Evolutionary conservation across 2,329 filamentous ascomycete genomes (phyloP).

Genomic region (Ambrosiella beaveri): DNA sequence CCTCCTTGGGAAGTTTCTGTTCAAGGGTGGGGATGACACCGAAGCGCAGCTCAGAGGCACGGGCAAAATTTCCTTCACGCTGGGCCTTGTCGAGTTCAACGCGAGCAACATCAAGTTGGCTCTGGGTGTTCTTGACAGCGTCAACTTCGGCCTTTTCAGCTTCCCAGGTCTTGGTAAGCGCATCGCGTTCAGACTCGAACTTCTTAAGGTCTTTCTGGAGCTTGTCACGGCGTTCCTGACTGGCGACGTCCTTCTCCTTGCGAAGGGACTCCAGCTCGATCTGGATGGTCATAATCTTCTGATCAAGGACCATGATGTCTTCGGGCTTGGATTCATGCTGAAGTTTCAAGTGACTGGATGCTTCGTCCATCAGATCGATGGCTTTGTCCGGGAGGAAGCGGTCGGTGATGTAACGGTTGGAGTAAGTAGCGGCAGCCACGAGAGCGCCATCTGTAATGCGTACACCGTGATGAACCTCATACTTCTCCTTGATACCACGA

Average conservation of each 20-base stretch:
- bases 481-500: slow-evolving; percentile 90
- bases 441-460: slow-evolving; percentile 83
- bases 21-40: slow-evolving; percentile 71
- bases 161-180: slow-evolving; percentile 72
- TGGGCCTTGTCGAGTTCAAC: slow-evolving; percentile 79
- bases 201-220: slow-evolving; percentile 59
- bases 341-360: slow-evolving; percentile 71
- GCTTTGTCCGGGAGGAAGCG: slow-evolving; percentile 93
- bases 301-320: slow-evolving; percentile 77
- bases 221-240: slow-evolving; percentile 72
- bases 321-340: slow-evolving; percentile 97
- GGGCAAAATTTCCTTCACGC: slow-evolving; percentile 71
- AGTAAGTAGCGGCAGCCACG: slow-evolving; percentile 80
- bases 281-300: slow-evolving; percentile 92
- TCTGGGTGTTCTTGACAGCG: slow-evolving; percentile 69
- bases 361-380: slow-evolving; percentile 92
- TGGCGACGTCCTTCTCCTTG: slow-evolving; percentile 84
- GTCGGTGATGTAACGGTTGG: slow-evolving; percentile 92
- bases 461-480: slow-evolving; percentile 93
- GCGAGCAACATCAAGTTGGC: slow-evolving; percentile 70
- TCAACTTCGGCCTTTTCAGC: slow-evolving; percentile 76
- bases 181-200: slow-evolving; percentile 60
- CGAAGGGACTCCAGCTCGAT: slow-evolving; percentile 89
- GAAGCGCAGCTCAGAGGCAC: slow-evolving; percentile 81
- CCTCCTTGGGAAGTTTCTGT: slow-evolving; percentile 61